phyloP scores from a whole-genome alignment of 192 early-diverging fungal species.

The Phycomyces nitens region DNA sequence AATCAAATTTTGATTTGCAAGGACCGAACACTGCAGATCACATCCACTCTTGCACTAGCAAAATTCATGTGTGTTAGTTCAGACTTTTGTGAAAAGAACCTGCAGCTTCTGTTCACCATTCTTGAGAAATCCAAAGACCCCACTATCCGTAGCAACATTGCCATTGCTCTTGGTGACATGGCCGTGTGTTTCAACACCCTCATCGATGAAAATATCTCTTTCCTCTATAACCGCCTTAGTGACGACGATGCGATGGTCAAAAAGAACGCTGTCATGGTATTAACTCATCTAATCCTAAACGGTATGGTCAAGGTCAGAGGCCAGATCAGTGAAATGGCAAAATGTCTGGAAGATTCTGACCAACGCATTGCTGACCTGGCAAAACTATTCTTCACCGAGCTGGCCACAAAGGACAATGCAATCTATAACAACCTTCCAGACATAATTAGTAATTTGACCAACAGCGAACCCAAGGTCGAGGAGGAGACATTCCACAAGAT shows the following conservation, averaged over 20 bases:
- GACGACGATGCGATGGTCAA: constrained; percentile 82
- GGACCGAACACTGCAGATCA: constrained; percentile 84
- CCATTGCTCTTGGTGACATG: constrained; percentile 98
- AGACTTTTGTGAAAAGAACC: constrained; percentile 89
- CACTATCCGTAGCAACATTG: constrained; percentile 88
- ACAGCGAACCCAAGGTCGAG: constrained; percentile 58
- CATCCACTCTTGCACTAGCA: constrained; percentile 81
- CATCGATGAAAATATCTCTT: constrained; percentile 94
- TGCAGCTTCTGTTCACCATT: constrained; percentile 88
- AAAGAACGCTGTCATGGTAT: constrained; percentile 97
- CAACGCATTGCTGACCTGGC: constrained; percentile 86
- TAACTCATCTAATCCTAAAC: constrained; percentile 96
- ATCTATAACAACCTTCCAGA: constrained; percentile 99
- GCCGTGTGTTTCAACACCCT: constrained; percentile 95
- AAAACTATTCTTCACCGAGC: constrained; percentile 93
- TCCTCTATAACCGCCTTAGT: constrained; percentile 87
- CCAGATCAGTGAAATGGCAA: constrained; percentile 97
- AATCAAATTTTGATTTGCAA: no score
- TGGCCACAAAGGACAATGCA: constrained; percentile 94
- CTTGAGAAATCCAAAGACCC: constrained; percentile 81
- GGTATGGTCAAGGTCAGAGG: constrained; percentile 99
- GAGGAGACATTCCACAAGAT: constrained; percentile 85
- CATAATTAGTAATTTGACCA: constrained; percentile 90
- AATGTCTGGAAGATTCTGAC: constrained; percentile 89
- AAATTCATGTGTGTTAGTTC: constrained; percentile 98